Base-by-base conservation (phyloP, 2,329 filamentous ascomycete genomes). In the Seiridium unicorne region DNA sequence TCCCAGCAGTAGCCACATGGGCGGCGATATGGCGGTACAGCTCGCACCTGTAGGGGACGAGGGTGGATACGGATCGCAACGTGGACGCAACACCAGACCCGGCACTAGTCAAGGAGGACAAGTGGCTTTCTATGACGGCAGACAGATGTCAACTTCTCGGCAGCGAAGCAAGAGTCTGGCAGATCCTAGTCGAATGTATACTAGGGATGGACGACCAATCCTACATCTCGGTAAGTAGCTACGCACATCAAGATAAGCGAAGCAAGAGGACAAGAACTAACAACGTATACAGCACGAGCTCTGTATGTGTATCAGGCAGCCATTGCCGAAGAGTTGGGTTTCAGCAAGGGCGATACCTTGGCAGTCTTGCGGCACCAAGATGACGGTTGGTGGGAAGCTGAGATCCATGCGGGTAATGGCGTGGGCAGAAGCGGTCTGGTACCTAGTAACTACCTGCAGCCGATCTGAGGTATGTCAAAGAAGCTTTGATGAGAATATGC, bases 361-460 rank as follows among this genome's bases (percentile, higher is more conserved):
- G 92, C 94, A 2, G 88, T 99, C 11, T 80, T 97, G 51, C 85
- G 93, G 62, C 87, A 96, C 69, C 95, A 99, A 76, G 95, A 99
- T 73, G 95, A 99, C 72, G 95, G 95, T 26, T 99, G 95, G 95
- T 99, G 96, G 95, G 95, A 99, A 78, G 96, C 96, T 10, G 94
- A 97, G 74, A 86, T 97, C 46, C 91, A 93, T 51, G 88, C 89
- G 32, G 82, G 83, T 64, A 84, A 81, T 60, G 75, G 73, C n/a
- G 68, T 58, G 63, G 86, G 83, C 55, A 81, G 76, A 55, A 72
- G 82, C 60, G 87, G 87, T 62, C 79, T 89, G 70, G 86, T 89
- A 65, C 87, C 87, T 64, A 89, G 87, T 74, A 89, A 89, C 71
- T 89, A 89, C 68, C 78, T 89, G 61, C 83, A 87, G 73, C 76